phyloP scores from a whole-genome alignment of 1,284 basidiomycete species.

The Ceratobasidium sp. region DNA sequence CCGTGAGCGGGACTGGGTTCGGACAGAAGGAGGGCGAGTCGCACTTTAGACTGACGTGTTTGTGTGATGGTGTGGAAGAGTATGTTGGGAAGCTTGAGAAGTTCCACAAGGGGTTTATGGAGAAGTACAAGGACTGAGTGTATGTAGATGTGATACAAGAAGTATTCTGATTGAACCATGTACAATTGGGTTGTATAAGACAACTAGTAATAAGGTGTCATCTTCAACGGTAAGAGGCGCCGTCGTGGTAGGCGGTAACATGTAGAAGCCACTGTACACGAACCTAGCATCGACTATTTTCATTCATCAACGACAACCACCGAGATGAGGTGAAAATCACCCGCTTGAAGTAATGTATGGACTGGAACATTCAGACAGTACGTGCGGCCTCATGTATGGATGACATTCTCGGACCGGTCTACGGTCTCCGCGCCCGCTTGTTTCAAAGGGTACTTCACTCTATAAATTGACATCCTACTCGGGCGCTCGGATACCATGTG shows the following conservation, averaged over 20 bases:
- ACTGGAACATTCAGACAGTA: slow-evolving; percentile 46
- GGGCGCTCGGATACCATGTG: too few species aligned
- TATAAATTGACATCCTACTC: too few species aligned
- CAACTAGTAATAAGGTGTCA: too few species aligned
- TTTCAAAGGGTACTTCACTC: background rate
- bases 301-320: background rate
- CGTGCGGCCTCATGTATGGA: slow-evolving; percentile 43
- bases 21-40: slow-evolving; percentile 89
- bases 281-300: slow-evolving; percentile 31
- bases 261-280: slow-evolving; percentile 4
- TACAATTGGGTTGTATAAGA: too few species aligned
- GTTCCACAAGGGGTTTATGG: slow-evolving; percentile 85
- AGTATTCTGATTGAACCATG: background rate
- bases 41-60: slow-evolving; percentile 89
- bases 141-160: background rate
- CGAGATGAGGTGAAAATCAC: background rate
- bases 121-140: slow-evolving; percentile 66
- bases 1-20: slow-evolving; percentile 92
- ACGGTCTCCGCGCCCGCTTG: slow-evolving; percentile 42
- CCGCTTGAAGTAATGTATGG: slow-evolving; percentile 44
- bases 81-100: slow-evolving; percentile 86
- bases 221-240: too few species aligned
- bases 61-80: slow-evolving; percentile 91
- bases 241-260: background rate
- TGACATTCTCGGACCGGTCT: slow-evolving; percentile 45